phyloP scores from a whole-genome alignment of 768 basidiomycete genomes.

The Crassisporium funariophilum region DNA sequence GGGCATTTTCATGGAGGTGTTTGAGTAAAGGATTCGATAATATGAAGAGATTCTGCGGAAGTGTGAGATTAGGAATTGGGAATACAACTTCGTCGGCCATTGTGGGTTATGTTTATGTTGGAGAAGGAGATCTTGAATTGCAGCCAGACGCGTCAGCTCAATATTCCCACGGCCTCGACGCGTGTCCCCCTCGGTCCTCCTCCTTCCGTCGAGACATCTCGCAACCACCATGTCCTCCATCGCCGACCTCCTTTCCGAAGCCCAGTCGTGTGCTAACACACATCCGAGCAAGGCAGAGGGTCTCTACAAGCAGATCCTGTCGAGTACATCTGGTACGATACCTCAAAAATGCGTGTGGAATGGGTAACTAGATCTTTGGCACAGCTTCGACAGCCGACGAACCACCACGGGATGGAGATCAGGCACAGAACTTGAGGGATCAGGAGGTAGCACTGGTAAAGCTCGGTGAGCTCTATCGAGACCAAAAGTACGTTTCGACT shows the following conservation, averaged over 20 bases:
- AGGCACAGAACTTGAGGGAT: conserved; percentile 65
- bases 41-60: conserved; percentile 80
- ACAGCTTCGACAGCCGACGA: conserved; percentile 34
- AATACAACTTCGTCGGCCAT: conserved; percentile 88
- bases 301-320: conserved; percentile 74
- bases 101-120: conserved; percentile 9
- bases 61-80: conserved; percentile 83
- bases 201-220: conserved; percentile 7
- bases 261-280: conserved; percentile 44
- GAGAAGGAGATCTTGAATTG: conserved; percentile 16
- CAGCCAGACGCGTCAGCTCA: conserved; percentile 36
- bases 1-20: conserved; percentile 68
- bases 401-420: conserved; percentile 36
- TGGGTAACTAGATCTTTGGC: background rate
- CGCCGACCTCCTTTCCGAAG: conserved; percentile 56
- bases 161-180: conserved; percentile 36
- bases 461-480: conserved; percentile 85
- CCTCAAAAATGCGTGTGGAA: background rate
- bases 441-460: conserved; percentile 86
- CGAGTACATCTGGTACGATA: conserved; percentile 36
- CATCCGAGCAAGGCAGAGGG: conserved; percentile 67
- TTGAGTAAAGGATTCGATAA: conserved; percentile 63
- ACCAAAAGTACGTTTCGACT: conserved; percentile 64
- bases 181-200: conserved; percentile 24
- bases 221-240: conserved; percentile 24